These are phyloP conservation scores for Calonectria fujianensis DNA, from an alignment of 2,329 filamentous ascomycete genomes.

Conservation along the genomic window DNA sequence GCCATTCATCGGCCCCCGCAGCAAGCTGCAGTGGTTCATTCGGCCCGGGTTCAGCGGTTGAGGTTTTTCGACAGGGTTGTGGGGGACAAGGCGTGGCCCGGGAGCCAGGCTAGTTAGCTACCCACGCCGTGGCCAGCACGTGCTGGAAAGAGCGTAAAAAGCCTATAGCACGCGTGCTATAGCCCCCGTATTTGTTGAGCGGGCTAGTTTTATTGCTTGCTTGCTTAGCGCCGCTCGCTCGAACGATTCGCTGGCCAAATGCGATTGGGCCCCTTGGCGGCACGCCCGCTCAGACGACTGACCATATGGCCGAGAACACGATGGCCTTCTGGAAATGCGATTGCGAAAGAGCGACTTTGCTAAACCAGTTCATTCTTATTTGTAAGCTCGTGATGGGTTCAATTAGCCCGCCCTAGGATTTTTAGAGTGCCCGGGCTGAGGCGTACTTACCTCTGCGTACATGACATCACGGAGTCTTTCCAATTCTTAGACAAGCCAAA, in stretches of 20 bases:
- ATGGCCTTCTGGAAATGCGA: background rate
- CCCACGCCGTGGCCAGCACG: background rate
- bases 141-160: background rate
- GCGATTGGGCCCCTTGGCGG: background rate
- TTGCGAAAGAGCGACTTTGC: background rate
- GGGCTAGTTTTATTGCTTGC: background rate
- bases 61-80: conserved; percentile 7
- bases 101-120: background rate
- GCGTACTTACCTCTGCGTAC: too few relatives aligned
- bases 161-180: background rate
- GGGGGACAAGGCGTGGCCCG: background rate
- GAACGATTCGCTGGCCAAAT: conserved; percentile 3
- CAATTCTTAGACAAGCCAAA: background rate
- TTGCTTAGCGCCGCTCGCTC: background rate
- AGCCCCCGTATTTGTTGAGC: conserved; percentile 2
- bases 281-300: background rate
- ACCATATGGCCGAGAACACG: background rate
- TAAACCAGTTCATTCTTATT: background rate
- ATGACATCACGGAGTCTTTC: background rate
- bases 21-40: background rate
- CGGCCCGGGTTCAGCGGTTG: conserved; percentile 18
- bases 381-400: background rate
- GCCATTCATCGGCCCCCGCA: background rate
- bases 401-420: too few relatives aligned
- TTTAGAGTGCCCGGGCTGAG: background rate